phyloP scores from a whole-genome alignment of 1,284 basidiomycete genomes.

The Waitea zeae region DNA sequence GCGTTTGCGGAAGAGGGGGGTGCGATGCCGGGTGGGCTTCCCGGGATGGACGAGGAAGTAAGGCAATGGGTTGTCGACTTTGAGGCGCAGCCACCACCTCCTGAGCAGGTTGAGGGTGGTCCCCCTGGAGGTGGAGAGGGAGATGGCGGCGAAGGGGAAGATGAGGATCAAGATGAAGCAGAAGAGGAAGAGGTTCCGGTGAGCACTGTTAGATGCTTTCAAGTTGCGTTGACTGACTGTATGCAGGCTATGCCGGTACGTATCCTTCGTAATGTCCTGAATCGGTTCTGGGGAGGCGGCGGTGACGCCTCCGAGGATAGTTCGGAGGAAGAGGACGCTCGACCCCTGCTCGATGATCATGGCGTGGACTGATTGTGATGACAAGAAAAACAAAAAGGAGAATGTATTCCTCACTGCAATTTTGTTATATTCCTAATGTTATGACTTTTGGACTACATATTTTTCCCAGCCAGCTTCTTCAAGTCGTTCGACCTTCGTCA shows the following conservation, averaged over 20 bases:
- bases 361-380: too few relatives aligned
- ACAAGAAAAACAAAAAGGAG: too few relatives aligned
- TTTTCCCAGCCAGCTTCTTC: conserved; percentile 76
- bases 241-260: neutral
- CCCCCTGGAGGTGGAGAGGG: too few relatives aligned
- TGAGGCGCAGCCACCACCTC: neutral
- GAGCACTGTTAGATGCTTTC: too few relatives aligned
- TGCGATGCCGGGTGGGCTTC: neutral
- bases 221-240: neutral
- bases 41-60: neutral
- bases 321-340: neutral
- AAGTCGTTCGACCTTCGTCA: conserved; percentile 69
- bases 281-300: neutral
- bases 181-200: neutral
- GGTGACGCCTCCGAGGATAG: neutral
- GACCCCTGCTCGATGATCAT: too few relatives aligned
- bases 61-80: neutral
- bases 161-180: neutral
- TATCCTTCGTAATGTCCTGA: neutral
- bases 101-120: too few relatives aligned
- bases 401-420: too few relatives aligned
- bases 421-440: too few relatives aligned
- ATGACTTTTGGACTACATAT: conserved; percentile 36
- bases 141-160: neutral
- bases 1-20: neutral